phyloP scores from a whole-genome alignment of 2,329 filamentous ascomycete species.

The Aspergillus neoniger region DNA sequence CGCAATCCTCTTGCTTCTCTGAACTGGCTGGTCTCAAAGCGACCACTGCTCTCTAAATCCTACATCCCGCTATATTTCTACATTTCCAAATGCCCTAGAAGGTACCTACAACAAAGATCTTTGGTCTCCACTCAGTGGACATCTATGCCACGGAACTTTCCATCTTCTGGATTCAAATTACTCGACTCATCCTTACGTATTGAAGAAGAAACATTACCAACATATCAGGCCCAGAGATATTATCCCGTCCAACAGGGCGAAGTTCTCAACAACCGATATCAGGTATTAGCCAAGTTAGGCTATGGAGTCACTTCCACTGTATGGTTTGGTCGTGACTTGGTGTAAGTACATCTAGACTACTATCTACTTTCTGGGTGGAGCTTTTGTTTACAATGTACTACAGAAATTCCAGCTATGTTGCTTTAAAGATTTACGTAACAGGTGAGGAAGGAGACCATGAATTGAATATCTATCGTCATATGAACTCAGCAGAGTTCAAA shows the following conservation, averaged over 20 bases:
- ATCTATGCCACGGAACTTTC: conserved; percentile 9
- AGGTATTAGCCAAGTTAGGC: conserved; percentile 28
- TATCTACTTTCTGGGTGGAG: background rate
- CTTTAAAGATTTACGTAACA: background rate
- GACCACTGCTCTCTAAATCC: background rate
- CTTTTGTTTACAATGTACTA: background rate
- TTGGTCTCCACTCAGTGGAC: conserved; percentile 9
- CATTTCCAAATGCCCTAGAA: background rate
- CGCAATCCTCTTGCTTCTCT: background rate
- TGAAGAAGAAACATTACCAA: conserved; percentile 25
- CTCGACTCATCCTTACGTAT: conserved; percentile 14
- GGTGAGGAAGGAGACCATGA: background rate
- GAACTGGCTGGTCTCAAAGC: background rate
- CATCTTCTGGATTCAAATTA: conserved; percentile 11
- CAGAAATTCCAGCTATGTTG: background rate
- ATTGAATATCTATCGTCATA: background rate
- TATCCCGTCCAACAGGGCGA: conserved; percentile 24
- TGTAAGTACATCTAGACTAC: conserved; percentile 6
- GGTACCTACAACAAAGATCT: background rate
- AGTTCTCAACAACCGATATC: conserved; percentile 25
- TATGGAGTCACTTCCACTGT: conserved; percentile 31
- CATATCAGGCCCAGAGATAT: conserved; percentile 20
- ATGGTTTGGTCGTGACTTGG: conserved; percentile 25
- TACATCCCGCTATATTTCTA: background rate
- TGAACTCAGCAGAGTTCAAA: background rate